Base-by-base conservation (phyloP, 2,329 filamentous ascomycete genomes). In the Samsoniella hepiali region DNA sequence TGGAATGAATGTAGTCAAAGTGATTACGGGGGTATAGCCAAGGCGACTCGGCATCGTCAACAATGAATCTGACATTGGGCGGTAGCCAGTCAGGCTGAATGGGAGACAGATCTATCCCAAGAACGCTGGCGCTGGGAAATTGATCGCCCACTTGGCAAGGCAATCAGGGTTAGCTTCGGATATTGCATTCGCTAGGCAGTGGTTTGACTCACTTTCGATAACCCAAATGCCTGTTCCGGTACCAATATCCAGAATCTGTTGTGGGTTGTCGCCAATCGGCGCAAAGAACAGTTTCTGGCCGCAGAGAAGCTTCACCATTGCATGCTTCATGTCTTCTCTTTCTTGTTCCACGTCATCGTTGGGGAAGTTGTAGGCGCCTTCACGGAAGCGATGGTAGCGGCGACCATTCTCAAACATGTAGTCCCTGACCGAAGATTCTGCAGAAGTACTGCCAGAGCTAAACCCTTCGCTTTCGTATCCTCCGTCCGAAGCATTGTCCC, bases 1-100 rank as follows among this genome's bases (percentile, higher is more conserved):
- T 78, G n/a, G 82, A 80, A 69, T 88, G 85, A 40, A 88, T 80
- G 64, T 85, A 86, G 70, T 88, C 84, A 62, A 86, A 88, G 58
- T 82, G 78, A 64, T 84, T 79, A 4, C 71, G 69, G 5, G 81
- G 80, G 65, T 84, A 79, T 17, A 85, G 71, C 84, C 84, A 88
- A 5, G 78, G 77, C 63, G 78, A 79, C 71, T 87, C 84, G 32
- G 82, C 77, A 65, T 87, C 84, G 64, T 87, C 84, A 11, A 87
- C 77, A 69, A 84, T 74, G 67, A 85, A 86, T 31, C 77, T 76
- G 27, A 84, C 77, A 66, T 86, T 86, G 3, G 83, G 80, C 4
- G 84, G 84, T 11, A 86, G 72, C 78, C 79, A 81, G 49, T 77
- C 74, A 1, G 80, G 79, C 67, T 83, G 80, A 42, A 82, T 82